Evolutionary conservation across 768 basidiomycete species (phyloP).

Genomic region (Tricholoma flavovirens): DNA sequence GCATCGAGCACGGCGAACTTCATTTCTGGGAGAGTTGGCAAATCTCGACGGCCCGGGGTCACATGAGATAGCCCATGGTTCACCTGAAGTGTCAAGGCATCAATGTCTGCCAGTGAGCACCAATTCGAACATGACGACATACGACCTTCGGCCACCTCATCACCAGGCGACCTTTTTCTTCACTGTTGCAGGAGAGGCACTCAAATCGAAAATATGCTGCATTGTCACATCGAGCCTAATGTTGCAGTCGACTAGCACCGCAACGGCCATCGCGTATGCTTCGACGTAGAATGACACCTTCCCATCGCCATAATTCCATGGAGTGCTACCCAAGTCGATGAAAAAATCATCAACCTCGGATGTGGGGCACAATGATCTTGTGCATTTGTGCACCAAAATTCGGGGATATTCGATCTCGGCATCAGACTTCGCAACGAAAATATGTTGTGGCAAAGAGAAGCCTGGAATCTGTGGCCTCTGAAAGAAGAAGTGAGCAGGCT

Average conservation of each 20-base stretch:
- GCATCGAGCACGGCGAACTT: not conserved
- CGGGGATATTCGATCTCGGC: conserved; percentile 7
- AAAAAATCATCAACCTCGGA: not conserved
- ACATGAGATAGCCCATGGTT: not conserved
- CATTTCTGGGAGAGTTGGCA: not conserved
- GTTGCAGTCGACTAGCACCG: not conserved
- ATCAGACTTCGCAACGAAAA: conserved; percentile 4
- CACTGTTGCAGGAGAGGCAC: conserved; percentile 5
- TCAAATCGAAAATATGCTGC: conserved; percentile 5
- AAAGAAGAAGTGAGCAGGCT: not conserved
- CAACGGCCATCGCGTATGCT: not conserved
- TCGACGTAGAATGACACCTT: conserved; percentile 3
- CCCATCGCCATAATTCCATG: conserved; percentile 4
- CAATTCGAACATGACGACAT: not conserved
- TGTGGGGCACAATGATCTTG: not conserved
- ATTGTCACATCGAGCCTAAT: too few species aligned
- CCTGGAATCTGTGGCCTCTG: not conserved
- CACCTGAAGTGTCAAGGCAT: not conserved
- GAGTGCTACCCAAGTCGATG: not conserved
- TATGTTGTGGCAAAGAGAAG: conserved; percentile 6
- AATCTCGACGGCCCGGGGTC: too few species aligned
- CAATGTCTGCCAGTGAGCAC: not conserved
- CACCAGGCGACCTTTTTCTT: conserved; percentile 8
- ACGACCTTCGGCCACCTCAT: conserved; percentile 14
- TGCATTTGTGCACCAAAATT: conserved; percentile 10